A percentile compares a stretch with the other conserved stretches of the same genome.
phyloP scores from a whole-genome alignment of 306 rosid genomes.

The Ormosia emarginata region DNA sequence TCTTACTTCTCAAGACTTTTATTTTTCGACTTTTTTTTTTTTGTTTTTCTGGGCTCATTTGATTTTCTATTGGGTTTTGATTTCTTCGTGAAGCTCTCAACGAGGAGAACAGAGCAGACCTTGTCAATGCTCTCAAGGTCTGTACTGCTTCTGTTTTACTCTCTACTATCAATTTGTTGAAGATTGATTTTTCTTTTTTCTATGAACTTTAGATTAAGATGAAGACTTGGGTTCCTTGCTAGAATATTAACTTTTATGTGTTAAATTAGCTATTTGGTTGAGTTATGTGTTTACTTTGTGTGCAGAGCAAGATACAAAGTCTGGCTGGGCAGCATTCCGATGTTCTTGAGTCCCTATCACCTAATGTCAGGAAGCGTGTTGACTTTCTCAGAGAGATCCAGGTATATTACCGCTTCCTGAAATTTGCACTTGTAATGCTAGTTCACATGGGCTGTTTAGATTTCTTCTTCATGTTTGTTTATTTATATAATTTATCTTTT shows the following conservation, averaged over 20 bases:
- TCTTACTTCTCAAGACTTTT: background rate
- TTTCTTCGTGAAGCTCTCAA: constrained; percentile 47
- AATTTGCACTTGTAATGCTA: background rate
- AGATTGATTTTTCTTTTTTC: background rate
- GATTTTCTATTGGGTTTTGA: background rate
- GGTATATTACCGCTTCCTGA: constrained; percentile 28
- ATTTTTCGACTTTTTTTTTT: background rate
- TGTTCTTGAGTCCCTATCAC: constrained; percentile 56
- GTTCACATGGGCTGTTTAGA: background rate
- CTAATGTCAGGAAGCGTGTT: constrained; percentile 72
- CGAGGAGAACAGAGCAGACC: constrained; percentile 67
- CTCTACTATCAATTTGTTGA: background rate
- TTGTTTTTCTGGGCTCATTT: background rate
- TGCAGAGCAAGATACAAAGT: constrained; percentile 78
- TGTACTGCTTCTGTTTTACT: background rate
- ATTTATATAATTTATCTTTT: background rate
- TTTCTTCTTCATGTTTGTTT: background rate
- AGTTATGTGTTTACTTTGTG: background rate
- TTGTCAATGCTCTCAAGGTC: constrained; percentile 88
- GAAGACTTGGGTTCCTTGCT: background rate
- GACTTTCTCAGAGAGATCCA: constrained; percentile 89
- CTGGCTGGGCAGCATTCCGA: constrained; percentile 83
- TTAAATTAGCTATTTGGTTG: background rate
- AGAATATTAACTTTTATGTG: background rate
- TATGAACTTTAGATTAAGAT: background rate